Evolutionary conservation across 1,284 basidiomycete genomes (phyloP).

Genomic region (Hymenochaete sp.): DNA sequence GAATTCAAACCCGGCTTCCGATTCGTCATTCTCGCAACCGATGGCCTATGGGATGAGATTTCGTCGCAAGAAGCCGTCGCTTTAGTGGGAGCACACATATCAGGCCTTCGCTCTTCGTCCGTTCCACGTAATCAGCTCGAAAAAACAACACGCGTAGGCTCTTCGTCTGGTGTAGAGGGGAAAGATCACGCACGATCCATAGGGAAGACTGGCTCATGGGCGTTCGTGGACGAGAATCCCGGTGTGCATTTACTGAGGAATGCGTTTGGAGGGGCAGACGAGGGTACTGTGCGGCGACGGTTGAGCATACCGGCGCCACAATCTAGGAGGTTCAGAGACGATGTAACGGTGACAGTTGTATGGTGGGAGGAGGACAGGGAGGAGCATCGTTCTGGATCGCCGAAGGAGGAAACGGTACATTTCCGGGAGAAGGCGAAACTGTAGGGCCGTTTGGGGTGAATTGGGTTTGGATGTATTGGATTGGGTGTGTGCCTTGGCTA

Average conservation of each 20-base stretch:
- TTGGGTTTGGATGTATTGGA: too few species aligned
- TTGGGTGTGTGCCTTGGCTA: too few species aligned
- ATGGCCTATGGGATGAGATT: constrained; percentile 91
- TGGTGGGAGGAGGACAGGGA: constrained; percentile 78
- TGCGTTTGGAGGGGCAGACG: constrained; percentile 83
- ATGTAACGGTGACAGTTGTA: constrained; percentile 85
- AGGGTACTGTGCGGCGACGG: constrained; percentile 53
- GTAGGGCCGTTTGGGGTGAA: too few species aligned
- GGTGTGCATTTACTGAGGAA: constrained; percentile 92
- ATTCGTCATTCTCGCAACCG: constrained; percentile 65
- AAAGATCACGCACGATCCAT: constrained; percentile 39
- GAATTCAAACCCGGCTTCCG: constrained; percentile 29
- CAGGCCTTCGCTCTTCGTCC: constrained; percentile 53
- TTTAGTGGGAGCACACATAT: constrained; percentile 78
- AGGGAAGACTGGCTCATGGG: constrained; percentile 38
- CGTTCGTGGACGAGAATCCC: constrained; percentile 81
- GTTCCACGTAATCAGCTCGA: constrained; percentile 52
- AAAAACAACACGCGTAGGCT: constrained; percentile 35
- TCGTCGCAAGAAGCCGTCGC: constrained; percentile 93
- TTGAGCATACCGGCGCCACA: constrained; percentile 83
- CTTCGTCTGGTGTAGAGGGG: constrained; percentile 55
- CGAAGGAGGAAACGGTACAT: too few species aligned
- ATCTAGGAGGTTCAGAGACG: constrained; percentile 76
- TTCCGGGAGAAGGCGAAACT: too few species aligned
- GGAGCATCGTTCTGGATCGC: too few species aligned